phyloP scores from a whole-genome alignment of 2,329 filamentous ascomycete genomes.

The Colletotrichum incanum region DNA sequence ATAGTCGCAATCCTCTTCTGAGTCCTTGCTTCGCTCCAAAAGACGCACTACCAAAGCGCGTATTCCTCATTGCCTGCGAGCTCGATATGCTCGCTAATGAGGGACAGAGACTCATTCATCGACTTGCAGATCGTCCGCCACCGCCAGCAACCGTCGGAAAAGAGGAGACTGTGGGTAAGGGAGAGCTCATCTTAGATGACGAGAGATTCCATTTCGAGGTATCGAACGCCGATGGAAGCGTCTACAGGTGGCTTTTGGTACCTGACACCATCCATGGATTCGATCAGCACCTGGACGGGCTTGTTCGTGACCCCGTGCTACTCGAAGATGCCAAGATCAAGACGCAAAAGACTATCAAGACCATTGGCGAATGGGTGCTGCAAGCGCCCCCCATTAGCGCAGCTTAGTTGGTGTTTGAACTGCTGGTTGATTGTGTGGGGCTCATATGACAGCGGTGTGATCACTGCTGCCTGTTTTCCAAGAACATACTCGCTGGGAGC shows the following conservation, averaged over 20 bases:
- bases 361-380: constrained; percentile 50
- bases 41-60: constrained; percentile 53
- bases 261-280: constrained; percentile 52
- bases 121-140: constrained; percentile 52
- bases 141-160: constrained; percentile 51
- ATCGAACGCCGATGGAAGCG: constrained; percentile 41
- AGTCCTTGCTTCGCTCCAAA: constrained; percentile 53
- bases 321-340: constrained; percentile 48
- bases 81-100: constrained; percentile 59
- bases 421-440: too few relatives aligned
- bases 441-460: not conserved
- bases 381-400: constrained; percentile 29
- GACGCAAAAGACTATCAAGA: constrained; percentile 46
- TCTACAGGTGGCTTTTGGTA: constrained; percentile 52
- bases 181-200: constrained; percentile 48
- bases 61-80: constrained; percentile 57
- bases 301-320: constrained; percentile 45
- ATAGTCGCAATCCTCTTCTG: constrained; percentile 52
- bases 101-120: constrained; percentile 56
- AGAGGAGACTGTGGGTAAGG: constrained; percentile 44
- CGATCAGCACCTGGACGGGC: constrained; percentile 46
- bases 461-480: not conserved
- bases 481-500: not conserved
- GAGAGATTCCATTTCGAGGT: constrained; percentile 50
- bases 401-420: not conserved